Base-by-base conservation (phyloP, 495 filamentous ascomycete species). In the Physcia stellaris region DNA sequence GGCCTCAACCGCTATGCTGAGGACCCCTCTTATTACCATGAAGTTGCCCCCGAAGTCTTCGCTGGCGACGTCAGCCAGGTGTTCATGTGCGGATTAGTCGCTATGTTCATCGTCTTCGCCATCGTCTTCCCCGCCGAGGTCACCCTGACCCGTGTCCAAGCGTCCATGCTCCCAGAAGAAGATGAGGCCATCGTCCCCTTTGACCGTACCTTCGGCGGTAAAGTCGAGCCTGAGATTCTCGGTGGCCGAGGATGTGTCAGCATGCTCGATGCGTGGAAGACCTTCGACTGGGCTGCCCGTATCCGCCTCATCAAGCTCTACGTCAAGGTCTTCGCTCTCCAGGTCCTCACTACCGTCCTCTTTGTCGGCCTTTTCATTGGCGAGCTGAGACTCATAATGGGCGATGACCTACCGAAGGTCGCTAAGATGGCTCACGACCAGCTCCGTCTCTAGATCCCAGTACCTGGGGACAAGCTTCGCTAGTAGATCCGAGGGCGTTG, bases 101-200 rank as follows among this genome's bases (percentile, higher is more conserved):
- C 56, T 10, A 37, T 59, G 22, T 37, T 67, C 20, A 47, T 67
- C 13, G 45, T 52, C 18, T 44, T 74, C 30, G 50, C 75, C 23
- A 52, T 82, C 32, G 53, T 68, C 32, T 56, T 85, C 41, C 81
- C 81, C 4, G 74, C 72, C 10, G 58, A 56, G 6, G 77, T 79
- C 11, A 70, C 71, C 21, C 67, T 79, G 27, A 62, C 73, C 42
- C 79, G 81, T 39, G 70, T 85, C 17, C 77, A 84, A 32, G 80
- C 81, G 12, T 79, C 76, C 3, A 68, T 82, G 53, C 70, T 86
- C 1, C 64, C 77, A 0, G 77, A 83, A 40, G 65, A 71, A 19
- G 60, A 82, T 32, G 75, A 85, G 54, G 67, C 73, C 3, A 81
- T 86, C 42, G 75, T 86, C 32, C 73, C 76, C n/a, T 83, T 85